Evolutionary conservation across 179 eudicot species (phyloP).

Genomic region (Beta corolliflora): DNA sequence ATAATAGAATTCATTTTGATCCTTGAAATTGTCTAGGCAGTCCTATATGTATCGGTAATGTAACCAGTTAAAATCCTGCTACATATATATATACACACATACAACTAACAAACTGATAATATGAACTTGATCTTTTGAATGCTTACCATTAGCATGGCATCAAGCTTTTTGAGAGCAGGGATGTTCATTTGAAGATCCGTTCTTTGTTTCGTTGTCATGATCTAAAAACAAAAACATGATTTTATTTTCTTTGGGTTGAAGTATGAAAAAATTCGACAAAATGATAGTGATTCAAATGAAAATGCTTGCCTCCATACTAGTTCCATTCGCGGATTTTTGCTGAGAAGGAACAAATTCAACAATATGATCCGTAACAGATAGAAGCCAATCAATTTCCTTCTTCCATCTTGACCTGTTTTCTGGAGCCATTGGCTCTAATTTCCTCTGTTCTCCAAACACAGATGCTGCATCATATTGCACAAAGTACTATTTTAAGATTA

Average conservation of each 20-base stretch:
- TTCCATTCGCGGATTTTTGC: conserved; percentile 64
- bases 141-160: conserved; percentile 75
- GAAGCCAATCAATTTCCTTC: conserved; percentile 70
- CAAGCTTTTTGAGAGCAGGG: conserved; percentile 69
- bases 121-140: background rate
- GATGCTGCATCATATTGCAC: conserved; percentile 53
- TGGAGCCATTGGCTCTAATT: conserved; percentile 72
- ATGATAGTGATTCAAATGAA: background rate
- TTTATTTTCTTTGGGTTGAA: background rate
- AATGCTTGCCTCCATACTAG: conserved; percentile 61
- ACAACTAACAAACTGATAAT: background rate
- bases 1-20: conserved; percentile 71
- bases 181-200: conserved; percentile 70
- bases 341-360: conserved; percentile 77
- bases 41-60: conserved; percentile 44
- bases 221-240: conserved; percentile 28
- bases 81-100: no score
- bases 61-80: background rate
- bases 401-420: conserved; percentile 72
- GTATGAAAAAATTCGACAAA: background rate
- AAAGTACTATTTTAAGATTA: background rate
- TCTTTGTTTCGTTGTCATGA: conserved; percentile 73
- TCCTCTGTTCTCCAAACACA: conserved; percentile 72
- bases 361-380: conserved; percentile 75
- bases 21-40: conserved; percentile 78